Conservation (phyloP, 306 rosid genomes). For the Cyamopsis tetragonoloba region DNA sequence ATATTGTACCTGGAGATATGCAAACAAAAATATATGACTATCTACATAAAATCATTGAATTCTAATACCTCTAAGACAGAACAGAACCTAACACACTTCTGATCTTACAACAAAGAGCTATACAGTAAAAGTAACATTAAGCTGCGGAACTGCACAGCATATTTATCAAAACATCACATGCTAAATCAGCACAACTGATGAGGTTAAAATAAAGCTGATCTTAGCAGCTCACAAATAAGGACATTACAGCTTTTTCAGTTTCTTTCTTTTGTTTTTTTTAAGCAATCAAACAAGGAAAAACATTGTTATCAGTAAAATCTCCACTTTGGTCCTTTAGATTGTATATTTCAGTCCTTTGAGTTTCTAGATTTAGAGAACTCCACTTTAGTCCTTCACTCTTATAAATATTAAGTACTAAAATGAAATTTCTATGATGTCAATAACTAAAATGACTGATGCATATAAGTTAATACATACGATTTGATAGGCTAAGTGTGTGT, state of each 20-base stretch:
- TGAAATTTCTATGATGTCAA: no score
- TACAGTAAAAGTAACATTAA: not conserved
- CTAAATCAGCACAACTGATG: not conserved
- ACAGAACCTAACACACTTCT: slow-evolving; percentile 1
- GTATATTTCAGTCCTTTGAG: no score
- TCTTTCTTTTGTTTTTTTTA: not conserved
- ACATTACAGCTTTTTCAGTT: not conserved
- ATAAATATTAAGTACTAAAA: no score
- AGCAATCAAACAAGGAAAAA: not conserved
- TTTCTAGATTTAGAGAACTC: no score
- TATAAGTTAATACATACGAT: no score
- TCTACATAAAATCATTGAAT: not conserved
- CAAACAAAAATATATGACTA: not conserved
- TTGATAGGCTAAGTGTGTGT: no score
- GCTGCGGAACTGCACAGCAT: not conserved
- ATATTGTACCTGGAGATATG: slow-evolving; percentile 68
- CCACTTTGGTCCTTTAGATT: no score
- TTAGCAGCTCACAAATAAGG: not conserved
- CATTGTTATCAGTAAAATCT: no score
- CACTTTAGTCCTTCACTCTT: no score
- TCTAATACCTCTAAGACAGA: not conserved
- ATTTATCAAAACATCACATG: not conserved
- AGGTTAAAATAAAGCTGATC: not conserved
- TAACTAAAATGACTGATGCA: no score
- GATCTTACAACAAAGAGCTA: not conserved